Conservation (phyloP, 2,329 filamentous ascomycete genomes). For the Alternaria sp. region DNA sequence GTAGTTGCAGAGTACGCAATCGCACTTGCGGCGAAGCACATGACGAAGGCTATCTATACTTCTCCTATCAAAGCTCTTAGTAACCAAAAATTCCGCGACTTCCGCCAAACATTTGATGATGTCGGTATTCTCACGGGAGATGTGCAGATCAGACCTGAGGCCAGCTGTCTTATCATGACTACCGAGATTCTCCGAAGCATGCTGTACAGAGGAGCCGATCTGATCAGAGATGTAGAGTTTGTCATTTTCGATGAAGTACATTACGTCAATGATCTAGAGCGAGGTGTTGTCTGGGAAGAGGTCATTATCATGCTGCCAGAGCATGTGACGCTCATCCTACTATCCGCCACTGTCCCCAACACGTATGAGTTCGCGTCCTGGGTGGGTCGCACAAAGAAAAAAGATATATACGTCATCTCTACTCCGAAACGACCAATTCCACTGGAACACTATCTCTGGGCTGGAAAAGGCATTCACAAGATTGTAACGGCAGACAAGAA, state of each 20-base stretch:
- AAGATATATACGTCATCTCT: constrained; percentile 98
- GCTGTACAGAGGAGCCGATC: constrained; percentile 93
- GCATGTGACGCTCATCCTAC: constrained; percentile 91
- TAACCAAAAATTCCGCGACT: constrained; percentile 98
- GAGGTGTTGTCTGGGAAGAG: constrained; percentile 98
- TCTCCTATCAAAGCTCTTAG: constrained; percentile 98
- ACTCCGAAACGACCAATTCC: constrained; percentile 95
- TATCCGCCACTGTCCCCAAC: constrained; percentile 97
- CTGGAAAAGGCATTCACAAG: constrained; percentile 88
- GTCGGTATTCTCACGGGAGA: constrained; percentile 97
- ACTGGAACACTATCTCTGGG: constrained; percentile 96
- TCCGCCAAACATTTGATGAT: constrained; percentile 87
- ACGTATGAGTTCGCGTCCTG: constrained; percentile 98
- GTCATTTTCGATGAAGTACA: constrained; percentile 99
- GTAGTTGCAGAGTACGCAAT: constrained; percentile 99
- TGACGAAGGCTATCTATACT: constrained; percentile 99
- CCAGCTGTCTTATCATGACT: constrained; percentile 98
- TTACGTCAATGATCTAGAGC: constrained; percentile 95
- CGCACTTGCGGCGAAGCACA: constrained; percentile 93
- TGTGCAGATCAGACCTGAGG: constrained; percentile 96
- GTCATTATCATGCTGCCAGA: constrained; percentile 99
- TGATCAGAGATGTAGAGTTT: constrained; percentile 97
- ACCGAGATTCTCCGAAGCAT: constrained; percentile 98
- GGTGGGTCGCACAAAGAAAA: constrained; percentile 97
- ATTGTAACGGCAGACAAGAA: constrained; percentile 93